These are phyloP conservation scores for Acephala macrosclerotiorum DNA, from an alignment of 2,329 filamentous ascomycete genomes.

Conservation along the genomic window DNA sequence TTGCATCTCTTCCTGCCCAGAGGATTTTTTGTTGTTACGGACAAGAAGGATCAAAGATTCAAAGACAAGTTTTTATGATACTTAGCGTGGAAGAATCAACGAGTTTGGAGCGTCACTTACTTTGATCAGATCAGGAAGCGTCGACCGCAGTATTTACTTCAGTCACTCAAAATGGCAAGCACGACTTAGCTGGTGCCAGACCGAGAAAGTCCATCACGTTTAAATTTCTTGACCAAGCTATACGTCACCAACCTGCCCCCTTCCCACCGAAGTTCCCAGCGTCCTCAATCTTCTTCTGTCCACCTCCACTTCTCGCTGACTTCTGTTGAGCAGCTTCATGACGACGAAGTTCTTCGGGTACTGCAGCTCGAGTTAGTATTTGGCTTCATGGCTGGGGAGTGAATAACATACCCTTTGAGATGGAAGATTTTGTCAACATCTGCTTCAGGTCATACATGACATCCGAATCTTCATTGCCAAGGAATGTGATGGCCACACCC, in stretches of 20 bases:
- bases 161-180: not conserved
- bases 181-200: not conserved
- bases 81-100: not conserved
- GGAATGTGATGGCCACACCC: conserved; percentile 94
- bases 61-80: no score
- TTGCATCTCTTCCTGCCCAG: no score
- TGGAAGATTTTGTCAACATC: conserved; percentile 90
- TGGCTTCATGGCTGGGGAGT: no score
- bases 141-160: not conserved
- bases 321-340: conserved; percentile 93
- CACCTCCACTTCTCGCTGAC: conserved; percentile 55
- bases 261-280: conserved; percentile 46
- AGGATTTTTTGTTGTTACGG: no score
- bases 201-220: not conserved
- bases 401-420: conserved; percentile 62
- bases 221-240: not conserved
- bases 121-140: not conserved
- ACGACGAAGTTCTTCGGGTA: conserved; percentile 89
- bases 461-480: conserved; percentile 89
- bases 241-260: conserved; percentile 43
- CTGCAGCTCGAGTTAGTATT: conserved; percentile 40
- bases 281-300: conserved; percentile 53
- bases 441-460: conserved; percentile 94
- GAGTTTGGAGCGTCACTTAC: not conserved
- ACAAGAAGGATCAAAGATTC: not conserved